Evolutionary conservation across 1,284 basidiomycete species (phyloP).

Genomic region (Inonotus hispidus): DNA sequence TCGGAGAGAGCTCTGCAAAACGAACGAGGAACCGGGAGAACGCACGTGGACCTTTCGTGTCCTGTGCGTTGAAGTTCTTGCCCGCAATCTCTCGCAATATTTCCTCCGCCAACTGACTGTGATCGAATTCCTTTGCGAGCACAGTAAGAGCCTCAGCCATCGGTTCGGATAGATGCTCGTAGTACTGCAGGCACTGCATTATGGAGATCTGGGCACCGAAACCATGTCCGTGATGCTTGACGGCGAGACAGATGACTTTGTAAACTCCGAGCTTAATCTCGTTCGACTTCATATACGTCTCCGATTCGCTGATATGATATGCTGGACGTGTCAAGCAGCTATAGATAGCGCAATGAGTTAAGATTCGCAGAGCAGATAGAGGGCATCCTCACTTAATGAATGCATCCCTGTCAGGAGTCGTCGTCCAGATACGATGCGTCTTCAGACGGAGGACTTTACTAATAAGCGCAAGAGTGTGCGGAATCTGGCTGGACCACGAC

Average conservation of each 20-base stretch:
- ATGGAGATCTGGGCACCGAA: conserved; percentile 86
- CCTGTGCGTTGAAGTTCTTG: conserved; percentile 75
- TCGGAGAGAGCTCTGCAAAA: conserved; percentile 79
- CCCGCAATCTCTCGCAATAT: conserved; percentile 80
- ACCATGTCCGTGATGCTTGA: conserved; percentile 86
- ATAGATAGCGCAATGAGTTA: conserved; percentile 9
- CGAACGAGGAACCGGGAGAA: conserved; percentile 85
- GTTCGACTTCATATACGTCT: conserved; percentile 80
- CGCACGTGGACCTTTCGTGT: conserved; percentile 83
- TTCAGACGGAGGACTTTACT: conserved; percentile 70
- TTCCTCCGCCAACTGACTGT: conserved; percentile 86
- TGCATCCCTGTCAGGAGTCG: conserved; percentile 74
- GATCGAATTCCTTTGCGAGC: conserved; percentile 84
- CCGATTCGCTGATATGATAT: conserved; percentile 83
- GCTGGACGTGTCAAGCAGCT: conserved; percentile 85
- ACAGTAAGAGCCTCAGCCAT: conserved; percentile 88
- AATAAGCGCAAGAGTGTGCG: conserved; percentile 61
- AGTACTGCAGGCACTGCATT: conserved; percentile 90
- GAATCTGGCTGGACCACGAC: conserved; percentile 78
- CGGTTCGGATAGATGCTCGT: conserved; percentile 89
- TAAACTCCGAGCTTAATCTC: conserved; percentile 74
- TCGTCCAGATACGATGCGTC: conserved; percentile 83
- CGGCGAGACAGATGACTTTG: conserved; percentile 87
- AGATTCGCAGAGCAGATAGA: conserved; percentile 8
- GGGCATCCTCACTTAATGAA: conserved; percentile 65